Base-by-base conservation (phyloP, 2,329 filamentous ascomycete species). In the Fusarium falciforme region DNA sequence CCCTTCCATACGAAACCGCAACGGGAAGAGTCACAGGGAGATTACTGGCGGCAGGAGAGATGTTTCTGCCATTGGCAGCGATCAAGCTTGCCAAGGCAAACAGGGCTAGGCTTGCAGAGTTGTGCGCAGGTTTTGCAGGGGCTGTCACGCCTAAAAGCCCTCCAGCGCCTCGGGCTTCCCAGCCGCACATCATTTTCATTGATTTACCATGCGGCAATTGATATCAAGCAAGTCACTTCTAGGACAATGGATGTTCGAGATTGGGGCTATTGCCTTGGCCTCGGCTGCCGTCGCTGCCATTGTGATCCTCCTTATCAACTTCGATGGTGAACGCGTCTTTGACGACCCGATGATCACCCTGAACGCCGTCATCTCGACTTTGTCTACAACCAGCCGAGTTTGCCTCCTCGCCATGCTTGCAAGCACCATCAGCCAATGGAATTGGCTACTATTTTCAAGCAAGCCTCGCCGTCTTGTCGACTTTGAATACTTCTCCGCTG, bases 401-500 rank as follows among this genome's bases (percentile, higher is more conserved):
- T 27, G 58, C 3, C 54, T 73, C 10, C 29, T 73, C 11, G 54
- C 62, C 16, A 64, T 60, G 31, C 12, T 71, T 20, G 67, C 70
- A 14, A 72, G 67, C 16, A 44, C 59, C 11, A 68, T 74, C 2
- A 71, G 70, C 17, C 67, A 73, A n/a, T 63, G 64, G 27, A 72
- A 70, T 17, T 74, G 72, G 72, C 29, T 73, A 7, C 33, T 74
- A 1, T 74, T 74, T 17, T 52, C 67, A 3, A 49, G 33, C 3
- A 14, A 64, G 6, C 64, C 70, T 20, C 64, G 70, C 1, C 70
- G 67, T 14, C 61, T 74, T 1, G 67, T 64, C 8, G 72, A 73
- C 40, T 72, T 74, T 33, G 72, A 74, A 22, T 61, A 64, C 58
- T 58, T 73, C 4, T 49, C 67, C 2, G 67, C 65, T n/a, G 72